These are phyloP conservation scores for Periglandula ipomoeae DNA, from an alignment of 2,329 filamentous ascomycete genomes.

Conservation along the genomic window DNA sequence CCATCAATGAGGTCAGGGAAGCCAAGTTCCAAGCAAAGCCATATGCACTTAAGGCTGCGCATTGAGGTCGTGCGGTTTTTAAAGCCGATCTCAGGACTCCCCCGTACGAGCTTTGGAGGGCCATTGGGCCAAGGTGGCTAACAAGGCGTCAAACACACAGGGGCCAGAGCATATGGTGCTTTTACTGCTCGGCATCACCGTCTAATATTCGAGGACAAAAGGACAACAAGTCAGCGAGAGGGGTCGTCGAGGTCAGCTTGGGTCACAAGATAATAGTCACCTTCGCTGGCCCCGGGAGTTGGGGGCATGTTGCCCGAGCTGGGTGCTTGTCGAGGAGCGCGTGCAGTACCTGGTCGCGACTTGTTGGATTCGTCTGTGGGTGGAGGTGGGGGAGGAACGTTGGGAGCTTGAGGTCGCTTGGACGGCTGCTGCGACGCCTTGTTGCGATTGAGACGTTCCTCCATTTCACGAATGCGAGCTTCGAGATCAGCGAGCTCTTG, in stretches of 20 bases:
- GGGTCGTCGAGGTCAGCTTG: slow-evolving; percentile 15
- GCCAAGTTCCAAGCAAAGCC: not conserved
- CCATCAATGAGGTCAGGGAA: too few species aligned
- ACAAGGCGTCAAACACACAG: not conserved
- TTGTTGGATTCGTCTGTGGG: slow-evolving; percentile 27
- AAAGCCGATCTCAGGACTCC: not conserved
- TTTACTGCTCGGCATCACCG: slow-evolving; percentile 27
- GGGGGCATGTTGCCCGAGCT: slow-evolving; percentile 49
- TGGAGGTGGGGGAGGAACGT: slow-evolving; percentile 9
- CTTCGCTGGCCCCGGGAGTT: slow-evolving; percentile 53
- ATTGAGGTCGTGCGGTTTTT: too few species aligned
- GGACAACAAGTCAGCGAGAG: slow-evolving; percentile 3
- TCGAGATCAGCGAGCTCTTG: slow-evolving; percentile 82
- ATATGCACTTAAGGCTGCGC: not conserved
- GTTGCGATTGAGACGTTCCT: slow-evolving; percentile 56
- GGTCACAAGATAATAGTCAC: slow-evolving; percentile 41
- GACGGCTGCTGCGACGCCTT: slow-evolving; percentile 12
- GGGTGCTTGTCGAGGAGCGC: slow-evolving; percentile 40
- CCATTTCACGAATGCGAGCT: slow-evolving; percentile 73
- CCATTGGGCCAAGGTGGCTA: not conserved
- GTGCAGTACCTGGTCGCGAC: slow-evolving; percentile 47
- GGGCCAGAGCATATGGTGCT: not conserved
- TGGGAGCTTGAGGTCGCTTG: slow-evolving; percentile 8
- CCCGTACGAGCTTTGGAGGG: not conserved
- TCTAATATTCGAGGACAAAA: slow-evolving; percentile 17